phyloP scores from a whole-genome alignment of 1,139 yeast species.

The Geotrichum cucujoidarum region DNA sequence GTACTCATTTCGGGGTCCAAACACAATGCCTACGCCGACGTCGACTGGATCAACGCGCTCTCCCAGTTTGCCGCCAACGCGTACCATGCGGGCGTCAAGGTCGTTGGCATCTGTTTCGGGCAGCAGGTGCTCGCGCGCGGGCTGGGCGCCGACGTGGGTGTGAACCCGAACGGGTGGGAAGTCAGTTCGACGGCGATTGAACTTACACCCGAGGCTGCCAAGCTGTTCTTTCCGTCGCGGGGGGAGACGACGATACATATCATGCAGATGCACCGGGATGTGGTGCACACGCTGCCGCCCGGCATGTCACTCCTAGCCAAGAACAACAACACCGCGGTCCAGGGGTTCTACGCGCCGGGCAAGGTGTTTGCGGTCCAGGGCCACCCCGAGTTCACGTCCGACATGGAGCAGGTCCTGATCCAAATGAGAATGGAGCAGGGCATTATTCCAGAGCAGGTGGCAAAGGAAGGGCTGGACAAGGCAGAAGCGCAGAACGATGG shows the following conservation, averaged over 20 bases:
- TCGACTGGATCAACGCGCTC: slow-evolving; percentile 51
- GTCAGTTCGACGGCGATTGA: slow-evolving; percentile 54
- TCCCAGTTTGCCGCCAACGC: slow-evolving; percentile 38
- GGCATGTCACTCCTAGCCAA: slow-evolving; percentile 41
- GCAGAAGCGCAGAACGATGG: slow-evolving; percentile 33
- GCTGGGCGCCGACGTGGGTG: slow-evolving; percentile 55
- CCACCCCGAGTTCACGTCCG: slow-evolving; percentile 72
- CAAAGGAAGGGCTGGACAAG: slow-evolving; percentile 26
- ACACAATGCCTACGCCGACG: slow-evolving; percentile 52
- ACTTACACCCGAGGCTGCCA: slow-evolving; percentile 40
- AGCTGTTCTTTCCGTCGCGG: slow-evolving; percentile 36
- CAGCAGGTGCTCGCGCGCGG: slow-evolving; percentile 72
- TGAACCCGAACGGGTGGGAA: slow-evolving; percentile 69
- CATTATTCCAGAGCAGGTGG: slow-evolving; percentile 24
- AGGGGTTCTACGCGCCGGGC: slow-evolving; percentile 52
- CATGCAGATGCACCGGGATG: slow-evolving; percentile 68
- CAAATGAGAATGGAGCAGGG: slow-evolving; percentile 24
- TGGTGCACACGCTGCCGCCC: slow-evolving; percentile 49
- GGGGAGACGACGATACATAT: slow-evolving; percentile 38
- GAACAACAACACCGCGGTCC: slow-evolving; percentile 52
- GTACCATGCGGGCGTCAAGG: slow-evolving; percentile 30
- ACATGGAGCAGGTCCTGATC: slow-evolving; percentile 33
- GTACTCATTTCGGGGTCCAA: slow-evolving; percentile 64
- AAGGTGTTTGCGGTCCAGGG: slow-evolving; percentile 72
- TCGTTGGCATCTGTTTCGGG: slow-evolving; percentile 69